Evolutionary conservation across 2,329 filamentous ascomycete genomes (phyloP).

Genomic region (Cladophialophora yegresii): DNA sequence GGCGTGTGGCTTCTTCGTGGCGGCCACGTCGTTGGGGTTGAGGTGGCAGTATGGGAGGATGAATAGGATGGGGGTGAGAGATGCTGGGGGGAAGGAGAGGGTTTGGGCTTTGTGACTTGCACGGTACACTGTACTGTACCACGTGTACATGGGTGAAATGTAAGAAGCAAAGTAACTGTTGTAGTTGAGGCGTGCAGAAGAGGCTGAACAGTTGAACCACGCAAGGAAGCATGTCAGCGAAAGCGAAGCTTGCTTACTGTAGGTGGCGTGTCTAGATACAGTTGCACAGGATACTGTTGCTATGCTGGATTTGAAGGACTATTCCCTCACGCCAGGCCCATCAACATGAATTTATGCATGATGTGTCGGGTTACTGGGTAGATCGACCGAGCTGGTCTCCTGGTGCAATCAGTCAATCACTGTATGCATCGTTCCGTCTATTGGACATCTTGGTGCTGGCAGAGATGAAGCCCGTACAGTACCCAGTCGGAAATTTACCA

Average conservation of each 20-base stretch:
- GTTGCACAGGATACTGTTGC: background rate
- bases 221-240: background rate
- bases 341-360: background rate
- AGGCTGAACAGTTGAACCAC: background rate
- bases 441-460: background rate
- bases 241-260: no score
- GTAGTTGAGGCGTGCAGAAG: background rate
- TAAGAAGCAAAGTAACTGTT: background rate
- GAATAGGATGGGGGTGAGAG: constrained; percentile 27
- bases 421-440: background rate
- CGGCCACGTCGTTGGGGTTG: constrained; percentile 20
- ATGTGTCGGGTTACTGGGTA: background rate
- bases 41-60: constrained; percentile 31
- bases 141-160: background rate
- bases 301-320: background rate
- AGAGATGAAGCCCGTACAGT: background rate
- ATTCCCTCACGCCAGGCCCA: background rate
- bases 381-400: background rate
- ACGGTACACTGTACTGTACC: no score
- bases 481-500: background rate
- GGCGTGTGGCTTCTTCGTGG: constrained; percentile 33
- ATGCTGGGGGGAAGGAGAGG: constrained; percentile 29
- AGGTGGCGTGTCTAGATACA: background rate
- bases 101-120: constrained; percentile 24
- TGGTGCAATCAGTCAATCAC: background rate